phyloP scores from a whole-genome alignment of 371 early-diverging fungal species.

The Umbelopsis sp. region DNA sequence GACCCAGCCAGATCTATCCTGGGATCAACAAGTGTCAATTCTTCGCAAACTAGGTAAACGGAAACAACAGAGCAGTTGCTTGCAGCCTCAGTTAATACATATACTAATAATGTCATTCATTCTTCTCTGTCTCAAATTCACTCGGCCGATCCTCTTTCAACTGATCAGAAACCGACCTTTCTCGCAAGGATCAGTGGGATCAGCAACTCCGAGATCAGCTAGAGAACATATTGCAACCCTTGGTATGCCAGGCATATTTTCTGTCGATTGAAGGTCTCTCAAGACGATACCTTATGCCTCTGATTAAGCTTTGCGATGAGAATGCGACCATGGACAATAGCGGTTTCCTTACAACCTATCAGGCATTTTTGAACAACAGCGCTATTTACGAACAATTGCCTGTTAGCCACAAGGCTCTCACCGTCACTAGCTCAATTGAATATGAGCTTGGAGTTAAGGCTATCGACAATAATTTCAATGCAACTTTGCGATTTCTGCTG shows the following conservation, averaged over 20 bases:
- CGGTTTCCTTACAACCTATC: not conserved
- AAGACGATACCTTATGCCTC: conserved; percentile 48
- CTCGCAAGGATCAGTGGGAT: not conserved
- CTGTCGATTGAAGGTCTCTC: conserved; percentile 44
- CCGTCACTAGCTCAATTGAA: not conserved
- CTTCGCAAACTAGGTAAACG: conserved; percentile 2
- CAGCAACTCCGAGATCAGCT: conserved; percentile 23
- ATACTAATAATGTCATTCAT: too few relatives aligned
- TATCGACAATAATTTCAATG: not conserved
- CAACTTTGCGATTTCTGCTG: conserved; percentile 10
- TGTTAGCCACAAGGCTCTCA: not conserved
- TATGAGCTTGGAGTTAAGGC: not conserved
- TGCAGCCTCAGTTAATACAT: too few relatives aligned
- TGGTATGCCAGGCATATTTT: conserved; percentile 48
- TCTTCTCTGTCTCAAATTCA: not conserved
- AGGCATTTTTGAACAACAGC: not conserved
- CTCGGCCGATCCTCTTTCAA: not conserved
- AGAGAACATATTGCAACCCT: conserved; percentile 33
- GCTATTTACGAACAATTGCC: not conserved
- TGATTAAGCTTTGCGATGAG: conserved; percentile 27
- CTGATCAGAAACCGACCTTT: not conserved
- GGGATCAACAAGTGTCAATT: conserved; percentile 13
- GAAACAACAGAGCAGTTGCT: not conserved
- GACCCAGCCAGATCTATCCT: not conserved
- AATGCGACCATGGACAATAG: not conserved